These are phyloP conservation scores for Aspergillus intermedius DNA, from an alignment of 2,329 filamentous ascomycete genomes.

Conservation along the genomic window DNA sequence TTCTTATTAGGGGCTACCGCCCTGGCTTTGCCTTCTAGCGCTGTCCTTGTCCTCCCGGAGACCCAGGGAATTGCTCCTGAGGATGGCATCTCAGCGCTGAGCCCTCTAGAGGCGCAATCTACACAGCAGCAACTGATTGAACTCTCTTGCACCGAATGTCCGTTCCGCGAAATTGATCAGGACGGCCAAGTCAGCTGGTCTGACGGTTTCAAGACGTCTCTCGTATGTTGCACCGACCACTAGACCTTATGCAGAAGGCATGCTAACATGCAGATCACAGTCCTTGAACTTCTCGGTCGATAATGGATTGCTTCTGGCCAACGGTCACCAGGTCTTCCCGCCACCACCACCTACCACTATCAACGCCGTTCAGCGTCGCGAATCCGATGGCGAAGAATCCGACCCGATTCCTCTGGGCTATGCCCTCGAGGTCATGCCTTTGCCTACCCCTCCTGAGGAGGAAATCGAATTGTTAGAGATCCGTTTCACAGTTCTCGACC, in stretches of 20 bases:
- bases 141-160: slow-evolving; percentile 34
- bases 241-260: neutral
- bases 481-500: slow-evolving; percentile 41
- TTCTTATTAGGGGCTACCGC: slow-evolving; percentile 28
- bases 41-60: slow-evolving; percentile 35
- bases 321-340: slow-evolving; percentile 36
- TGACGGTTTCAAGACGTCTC: slow-evolving; percentile 28
- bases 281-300: slow-evolving; percentile 32
- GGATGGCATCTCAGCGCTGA: slow-evolving; percentile 16
- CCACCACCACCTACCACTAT: slow-evolving; percentile 25
- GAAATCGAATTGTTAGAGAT: slow-evolving; percentile 31
- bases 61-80: slow-evolving; percentile 18
- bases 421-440: slow-evolving; percentile 35
- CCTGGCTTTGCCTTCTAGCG: slow-evolving; percentile 29
- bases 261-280: slow-evolving; percentile 14
- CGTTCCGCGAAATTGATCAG: slow-evolving; percentile 26
- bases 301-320: slow-evolving; percentile 29
- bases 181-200: slow-evolving; percentile 27
- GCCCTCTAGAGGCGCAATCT: slow-evolving; percentile 20
- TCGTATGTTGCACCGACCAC: slow-evolving; percentile 23
- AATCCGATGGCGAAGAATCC: slow-evolving; percentile 31
- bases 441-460: slow-evolving; percentile 22
- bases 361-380: slow-evolving; percentile 27
- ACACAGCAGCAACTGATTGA: slow-evolving; percentile 23
- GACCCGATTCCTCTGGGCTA: slow-evolving; percentile 36